These are phyloP conservation scores for Xylaria sp. DNA, from an alignment of 2,329 filamentous ascomycete species.

Conservation along the genomic window DNA sequence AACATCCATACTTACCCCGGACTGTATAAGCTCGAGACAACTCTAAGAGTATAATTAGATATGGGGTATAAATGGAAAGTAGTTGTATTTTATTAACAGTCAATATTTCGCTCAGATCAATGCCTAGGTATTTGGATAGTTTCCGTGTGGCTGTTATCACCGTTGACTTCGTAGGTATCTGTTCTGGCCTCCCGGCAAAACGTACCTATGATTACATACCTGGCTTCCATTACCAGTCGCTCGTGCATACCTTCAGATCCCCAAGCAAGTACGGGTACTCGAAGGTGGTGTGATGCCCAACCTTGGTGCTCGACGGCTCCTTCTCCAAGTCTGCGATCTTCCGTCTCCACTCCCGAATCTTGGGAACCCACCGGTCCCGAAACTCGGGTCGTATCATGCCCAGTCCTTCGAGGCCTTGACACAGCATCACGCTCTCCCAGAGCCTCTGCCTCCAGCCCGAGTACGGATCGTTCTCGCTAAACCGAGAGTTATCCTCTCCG, in stretches of 20 bases:
- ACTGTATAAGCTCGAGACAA: no score
- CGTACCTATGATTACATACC: no score
- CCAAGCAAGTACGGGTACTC: constrained; percentile 21
- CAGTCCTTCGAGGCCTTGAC: constrained; percentile 20
- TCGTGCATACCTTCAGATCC: constrained; percentile 13
- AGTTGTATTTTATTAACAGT: no score
- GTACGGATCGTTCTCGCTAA: neutral
- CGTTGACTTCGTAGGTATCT: no score
- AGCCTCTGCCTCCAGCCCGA: constrained; percentile 9
- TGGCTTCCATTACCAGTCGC: no score
- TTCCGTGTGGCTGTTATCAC: no score
- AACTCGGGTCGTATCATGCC: constrained; percentile 12
- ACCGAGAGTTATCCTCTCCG: neutral
- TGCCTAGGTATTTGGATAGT: no score
- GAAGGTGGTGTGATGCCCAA: constrained; percentile 9
- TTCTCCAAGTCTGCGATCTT: constrained; percentile 13
- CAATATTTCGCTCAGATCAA: no score
- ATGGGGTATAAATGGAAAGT: no score
- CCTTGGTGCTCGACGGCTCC: constrained; percentile 2
- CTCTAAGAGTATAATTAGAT: no score
- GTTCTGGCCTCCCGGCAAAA: no score
- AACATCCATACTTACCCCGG: no score
- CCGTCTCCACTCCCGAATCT: constrained; percentile 17
- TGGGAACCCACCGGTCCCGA: constrained; percentile 8
- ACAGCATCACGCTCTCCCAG: constrained; percentile 19